Percentiles rank a stretch among this genome's conserved stretches.
Evolutionary conservation across 179 eudicot species (phyloP).

Genomic region (Spergularia azorica): DNA sequence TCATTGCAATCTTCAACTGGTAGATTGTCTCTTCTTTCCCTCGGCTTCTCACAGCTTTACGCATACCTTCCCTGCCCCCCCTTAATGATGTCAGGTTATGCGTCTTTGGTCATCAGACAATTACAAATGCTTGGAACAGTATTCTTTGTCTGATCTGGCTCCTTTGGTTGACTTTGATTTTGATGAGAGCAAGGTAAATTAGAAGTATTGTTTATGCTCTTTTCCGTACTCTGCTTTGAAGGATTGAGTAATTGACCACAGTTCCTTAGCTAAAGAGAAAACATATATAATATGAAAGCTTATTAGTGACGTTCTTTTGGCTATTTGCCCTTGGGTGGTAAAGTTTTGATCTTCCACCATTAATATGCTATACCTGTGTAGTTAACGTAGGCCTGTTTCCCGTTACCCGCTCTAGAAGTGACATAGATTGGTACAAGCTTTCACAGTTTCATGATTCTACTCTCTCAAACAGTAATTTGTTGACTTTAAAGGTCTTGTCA

Average conservation of each 20-base stretch:
- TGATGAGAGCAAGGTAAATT: conserved; percentile 86
- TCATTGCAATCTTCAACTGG: background rate
- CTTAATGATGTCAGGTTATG: conserved; percentile 55
- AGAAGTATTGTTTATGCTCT: conserved; percentile 3
- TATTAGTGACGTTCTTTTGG: background rate
- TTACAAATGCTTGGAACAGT: conserved; percentile 78
- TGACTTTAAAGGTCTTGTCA: conserved; percentile 7
- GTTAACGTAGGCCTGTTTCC: background rate
- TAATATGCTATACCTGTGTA: background rate
- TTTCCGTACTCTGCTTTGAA: background rate
- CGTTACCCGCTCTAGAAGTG: background rate
- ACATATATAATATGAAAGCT: background rate
- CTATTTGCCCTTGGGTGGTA: conserved; percentile 1
- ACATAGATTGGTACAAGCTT: background rate
- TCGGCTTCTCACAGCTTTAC: background rate
- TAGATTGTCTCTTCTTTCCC: background rate
- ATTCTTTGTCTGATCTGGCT: conserved; percentile 49
- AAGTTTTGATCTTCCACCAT: background rate
- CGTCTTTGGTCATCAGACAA: conserved; percentile 85
- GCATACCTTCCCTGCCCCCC: background rate
- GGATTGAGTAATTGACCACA: background rate
- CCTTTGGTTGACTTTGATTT: conserved; percentile 84
- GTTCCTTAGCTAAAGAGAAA: background rate
- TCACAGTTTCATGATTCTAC: background rate
- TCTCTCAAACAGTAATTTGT: background rate